phyloP scores from a whole-genome alignment of 352 stramenopile genomes.

The Hyaloperonospora arabidopsidis region DNA sequence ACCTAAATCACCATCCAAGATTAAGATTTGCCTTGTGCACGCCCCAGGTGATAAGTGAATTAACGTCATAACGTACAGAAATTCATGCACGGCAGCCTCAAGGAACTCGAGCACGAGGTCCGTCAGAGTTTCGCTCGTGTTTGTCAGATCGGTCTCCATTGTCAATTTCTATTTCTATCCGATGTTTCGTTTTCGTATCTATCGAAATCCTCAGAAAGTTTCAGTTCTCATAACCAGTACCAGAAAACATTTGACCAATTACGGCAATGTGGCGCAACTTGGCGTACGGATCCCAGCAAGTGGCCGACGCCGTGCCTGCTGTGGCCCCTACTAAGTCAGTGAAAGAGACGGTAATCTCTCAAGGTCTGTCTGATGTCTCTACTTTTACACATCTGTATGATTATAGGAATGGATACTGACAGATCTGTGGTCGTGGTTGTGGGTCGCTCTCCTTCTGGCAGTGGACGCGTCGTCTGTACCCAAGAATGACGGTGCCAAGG shows the following conservation, averaged over 20 bases:
- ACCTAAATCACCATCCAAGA: constrained; percentile 26
- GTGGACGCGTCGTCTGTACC: constrained; percentile 71
- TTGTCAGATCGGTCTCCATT: constrained; percentile 24
- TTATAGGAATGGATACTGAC: neutral
- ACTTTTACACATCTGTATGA: neutral
- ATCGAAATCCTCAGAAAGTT: no score
- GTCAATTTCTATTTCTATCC: neutral
- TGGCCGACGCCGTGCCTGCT: constrained; percentile 53
- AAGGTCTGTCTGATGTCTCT: constrained; percentile 29
- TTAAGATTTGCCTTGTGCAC: constrained; percentile 3
- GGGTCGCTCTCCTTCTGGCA: constrained; percentile 13
- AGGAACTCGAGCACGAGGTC: constrained; percentile 71
- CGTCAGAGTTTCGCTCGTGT: constrained; percentile 29
- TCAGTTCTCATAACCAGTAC: no score
- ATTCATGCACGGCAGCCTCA: constrained; percentile 65
- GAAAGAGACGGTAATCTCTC: constrained; percentile 51
- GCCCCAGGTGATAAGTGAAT: neutral
- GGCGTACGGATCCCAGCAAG: constrained; percentile 73
- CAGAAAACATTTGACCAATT: no score
- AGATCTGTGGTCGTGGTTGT: neutral
- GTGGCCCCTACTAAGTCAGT: constrained; percentile 45
- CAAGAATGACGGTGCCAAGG: constrained; percentile 80
- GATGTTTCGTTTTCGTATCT: no score
- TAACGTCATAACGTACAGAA: constrained; percentile 39
- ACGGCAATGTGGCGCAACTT: constrained; percentile 62